phyloP scores from a whole-genome alignment of 495 filamentous ascomycete genomes.

The Cenococcum geophilum region DNA sequence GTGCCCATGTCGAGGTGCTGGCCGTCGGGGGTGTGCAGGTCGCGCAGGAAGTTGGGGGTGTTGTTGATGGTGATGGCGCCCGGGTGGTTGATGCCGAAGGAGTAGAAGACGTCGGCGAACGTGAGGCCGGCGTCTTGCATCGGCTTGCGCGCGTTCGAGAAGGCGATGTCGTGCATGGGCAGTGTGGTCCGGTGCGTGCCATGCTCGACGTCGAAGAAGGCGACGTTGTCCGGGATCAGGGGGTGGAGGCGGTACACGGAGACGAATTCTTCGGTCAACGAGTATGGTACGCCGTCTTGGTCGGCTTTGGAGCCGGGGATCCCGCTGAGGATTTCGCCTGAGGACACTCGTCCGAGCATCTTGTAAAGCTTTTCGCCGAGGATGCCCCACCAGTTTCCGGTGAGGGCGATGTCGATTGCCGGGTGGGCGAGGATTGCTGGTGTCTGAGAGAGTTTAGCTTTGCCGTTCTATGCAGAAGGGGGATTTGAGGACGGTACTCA shows the following conservation, averaged over 20 bases:
- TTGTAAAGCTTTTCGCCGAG: constrained; percentile 41
- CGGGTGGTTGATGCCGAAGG: constrained; percentile 45
- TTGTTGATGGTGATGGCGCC: constrained; percentile 44
- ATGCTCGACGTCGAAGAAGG: constrained; percentile 36
- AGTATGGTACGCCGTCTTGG: constrained; percentile 34
- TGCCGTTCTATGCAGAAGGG: no score
- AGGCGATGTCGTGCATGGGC: constrained; percentile 33
- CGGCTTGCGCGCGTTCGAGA: constrained; percentile 35
- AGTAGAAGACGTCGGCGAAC: constrained; percentile 44
- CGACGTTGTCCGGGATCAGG: constrained; percentile 43
- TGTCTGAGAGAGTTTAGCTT: constrained; percentile 24
- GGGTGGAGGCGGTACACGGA: constrained; percentile 43
- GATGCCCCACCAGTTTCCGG: constrained; percentile 45
- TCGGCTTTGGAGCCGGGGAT: constrained; percentile 41
- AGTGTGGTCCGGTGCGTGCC: constrained; percentile 36
- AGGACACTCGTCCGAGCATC: constrained; percentile 38
- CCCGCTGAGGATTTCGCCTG: constrained; percentile 39
- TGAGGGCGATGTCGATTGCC: constrained; percentile 38
- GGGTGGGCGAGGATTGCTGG: constrained; percentile 44
- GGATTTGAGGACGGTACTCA: no score
- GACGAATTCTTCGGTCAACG: constrained; percentile 45
- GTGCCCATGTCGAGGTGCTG: constrained; percentile 39
- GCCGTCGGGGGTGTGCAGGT: constrained; percentile 36
- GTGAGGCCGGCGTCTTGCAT: constrained; percentile 27
- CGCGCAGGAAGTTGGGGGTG: constrained; percentile 39